Evolutionary conservation across 257 asterid species (phyloP).

Genomic region (Ehretia macrophylla): DNA sequence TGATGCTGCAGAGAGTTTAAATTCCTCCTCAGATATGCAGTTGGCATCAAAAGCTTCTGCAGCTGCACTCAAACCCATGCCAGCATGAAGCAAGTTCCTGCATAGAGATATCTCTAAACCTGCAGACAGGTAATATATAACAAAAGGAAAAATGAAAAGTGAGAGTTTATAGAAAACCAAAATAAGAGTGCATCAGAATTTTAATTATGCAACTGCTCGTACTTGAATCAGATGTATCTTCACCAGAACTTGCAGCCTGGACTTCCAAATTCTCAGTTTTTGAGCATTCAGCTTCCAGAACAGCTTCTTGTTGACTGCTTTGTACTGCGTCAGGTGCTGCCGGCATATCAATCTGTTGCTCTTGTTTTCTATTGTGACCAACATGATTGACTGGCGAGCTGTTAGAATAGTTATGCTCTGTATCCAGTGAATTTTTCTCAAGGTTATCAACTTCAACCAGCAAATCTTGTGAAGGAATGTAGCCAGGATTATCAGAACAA

Average conservation of each 20-base stretch:
- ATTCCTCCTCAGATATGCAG: slow-evolving; percentile 61
- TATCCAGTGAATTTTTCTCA: slow-evolving; percentile 16
- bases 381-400: slow-evolving; percentile 22
- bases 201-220: slow-evolving; percentile 26
- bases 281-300: slow-evolving; percentile 29
- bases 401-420: slow-evolving; percentile 30
- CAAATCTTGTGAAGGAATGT: slow-evolving; percentile 24
- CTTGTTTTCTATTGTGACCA: slow-evolving; percentile 25
- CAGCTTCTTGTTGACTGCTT: slow-evolving; percentile 23
- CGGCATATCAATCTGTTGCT: slow-evolving; percentile 24
- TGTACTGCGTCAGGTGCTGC: slow-evolving; percentile 1
- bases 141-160: slow-evolving; percentile 4
- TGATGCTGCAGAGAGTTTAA: slow-evolving; percentile 48
- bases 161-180: background rate
- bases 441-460: slow-evolving; percentile 29
- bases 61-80: slow-evolving; percentile 82
- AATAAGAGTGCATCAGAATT: too few species aligned
- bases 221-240: slow-evolving; percentile 25
- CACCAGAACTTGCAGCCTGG: slow-evolving; percentile 25
- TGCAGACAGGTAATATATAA: slow-evolving; percentile 22
- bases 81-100: slow-evolving; percentile 60
- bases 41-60: slow-evolving; percentile 57
- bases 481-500: slow-evolving; percentile 26
- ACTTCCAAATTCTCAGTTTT: slow-evolving; percentile 35
- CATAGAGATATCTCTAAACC: slow-evolving; percentile 84